Conservation (phyloP, 2,329 filamentous ascomycete species). For the Colletotrichum caudatum region DNA sequence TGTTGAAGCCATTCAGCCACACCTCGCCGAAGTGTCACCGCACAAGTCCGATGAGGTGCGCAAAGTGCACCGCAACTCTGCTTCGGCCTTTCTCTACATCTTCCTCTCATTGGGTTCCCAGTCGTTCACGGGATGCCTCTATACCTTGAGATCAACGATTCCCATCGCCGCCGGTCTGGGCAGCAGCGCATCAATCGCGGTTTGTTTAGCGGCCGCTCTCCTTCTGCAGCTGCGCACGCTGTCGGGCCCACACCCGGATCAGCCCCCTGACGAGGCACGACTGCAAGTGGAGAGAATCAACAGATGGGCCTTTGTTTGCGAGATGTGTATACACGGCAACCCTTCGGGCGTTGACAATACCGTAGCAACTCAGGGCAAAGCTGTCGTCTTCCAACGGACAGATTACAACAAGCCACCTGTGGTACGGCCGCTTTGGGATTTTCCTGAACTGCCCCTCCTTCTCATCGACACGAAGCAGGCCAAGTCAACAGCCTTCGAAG, state of each 20-base stretch:
- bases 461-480: constrained; percentile 90
- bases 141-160: constrained; percentile 92
- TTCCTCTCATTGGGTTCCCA: constrained; percentile 88
- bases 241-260: constrained; percentile 90
- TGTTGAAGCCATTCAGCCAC: constrained; percentile 82
- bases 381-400: constrained; percentile 86
- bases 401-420: constrained; percentile 82
- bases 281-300: constrained; percentile 96
- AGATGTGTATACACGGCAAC: constrained; percentile 97
- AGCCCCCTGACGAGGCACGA: constrained; percentile 87
- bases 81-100: constrained; percentile 89
- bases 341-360: constrained; percentile 98
- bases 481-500: constrained; percentile 87
- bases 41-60: constrained; percentile 75
- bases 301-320: constrained; percentile 95
- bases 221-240: constrained; percentile 89
- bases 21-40: constrained; percentile 78
- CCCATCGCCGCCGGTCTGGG: constrained; percentile 92
- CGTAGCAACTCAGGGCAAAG: constrained; percentile 92
- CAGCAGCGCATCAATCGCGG: constrained; percentile 93
- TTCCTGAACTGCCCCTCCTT: constrained; percentile 91
- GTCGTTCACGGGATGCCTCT: constrained; percentile 83
- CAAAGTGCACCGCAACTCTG: constrained; percentile 87
- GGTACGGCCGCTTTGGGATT: constrained; percentile 83
- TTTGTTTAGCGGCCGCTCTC: constrained; percentile 87